Percentiles rank a stretch among this genome's conserved stretches.
Conservation (phyloP, 1,284 basidiomycete genomes). For the Cerrena zonata region DNA sequence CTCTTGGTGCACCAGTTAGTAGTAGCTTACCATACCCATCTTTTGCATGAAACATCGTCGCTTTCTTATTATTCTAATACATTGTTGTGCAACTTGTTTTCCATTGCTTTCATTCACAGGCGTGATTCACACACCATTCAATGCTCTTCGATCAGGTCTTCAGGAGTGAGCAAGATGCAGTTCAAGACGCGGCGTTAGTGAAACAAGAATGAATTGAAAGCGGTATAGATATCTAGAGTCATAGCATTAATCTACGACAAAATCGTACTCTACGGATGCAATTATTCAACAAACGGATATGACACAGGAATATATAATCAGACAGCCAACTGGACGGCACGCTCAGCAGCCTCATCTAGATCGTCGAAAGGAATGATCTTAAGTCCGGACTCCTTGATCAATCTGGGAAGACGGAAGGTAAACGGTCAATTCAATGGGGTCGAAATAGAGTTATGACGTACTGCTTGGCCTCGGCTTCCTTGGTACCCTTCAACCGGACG, state of each 20-base stretch:
- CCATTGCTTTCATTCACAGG: not conserved
- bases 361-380: conserved; percentile 89
- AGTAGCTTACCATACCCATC: conserved; percentile 21
- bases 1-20: conserved; percentile 13
- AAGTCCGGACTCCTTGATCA: conserved; percentile 88
- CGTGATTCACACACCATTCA: not conserved
- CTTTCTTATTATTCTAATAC: conserved; percentile 1
- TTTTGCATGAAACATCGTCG: conserved; percentile 1
- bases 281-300: not conserved
- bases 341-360: conserved; percentile 79
- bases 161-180: not conserved
- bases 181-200: not conserved
- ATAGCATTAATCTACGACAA: not conserved
- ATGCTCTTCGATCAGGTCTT: too few species aligned
- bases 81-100: not conserved
- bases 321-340: conserved; percentile 70
- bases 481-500: conserved; percentile 94
- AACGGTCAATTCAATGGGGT: not conserved
- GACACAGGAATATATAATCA: not conserved
- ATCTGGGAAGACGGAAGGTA: conserved; percentile 39
- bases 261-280: not conserved
- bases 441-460: conserved; percentile 43
- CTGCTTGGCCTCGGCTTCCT: conserved; percentile 93
- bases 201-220: not conserved
- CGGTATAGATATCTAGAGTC: not conserved